These are phyloP conservation scores for Chlorella sorokiniana DNA, from an alignment of 139 green algal species.

Conservation along the genomic window DNA sequence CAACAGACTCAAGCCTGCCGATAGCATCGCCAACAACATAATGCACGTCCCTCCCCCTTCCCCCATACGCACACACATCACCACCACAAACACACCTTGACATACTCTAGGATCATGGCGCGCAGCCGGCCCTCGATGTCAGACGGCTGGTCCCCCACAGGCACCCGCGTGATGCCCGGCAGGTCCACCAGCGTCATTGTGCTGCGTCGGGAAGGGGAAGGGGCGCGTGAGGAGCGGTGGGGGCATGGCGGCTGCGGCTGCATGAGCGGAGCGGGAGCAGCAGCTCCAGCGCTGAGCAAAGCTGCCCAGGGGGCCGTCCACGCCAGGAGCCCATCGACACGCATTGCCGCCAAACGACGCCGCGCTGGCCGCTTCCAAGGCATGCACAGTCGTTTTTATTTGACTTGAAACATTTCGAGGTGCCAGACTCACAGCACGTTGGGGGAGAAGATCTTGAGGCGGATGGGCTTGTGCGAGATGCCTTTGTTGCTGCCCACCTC, in stretches of 20 bases:
- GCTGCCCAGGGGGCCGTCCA: too few relatives aligned
- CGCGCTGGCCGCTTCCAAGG: too few relatives aligned
- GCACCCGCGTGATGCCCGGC: conserved; percentile 94
- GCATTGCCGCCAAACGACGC: too few relatives aligned
- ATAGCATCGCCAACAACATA: too few relatives aligned
- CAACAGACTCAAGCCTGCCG: too few relatives aligned
- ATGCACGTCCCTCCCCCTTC: too few relatives aligned
- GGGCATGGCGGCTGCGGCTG: too few relatives aligned
- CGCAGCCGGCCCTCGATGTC: conserved; percentile 94
- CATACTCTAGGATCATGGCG: conserved; percentile 89
- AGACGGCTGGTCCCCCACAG: conserved; percentile 95
- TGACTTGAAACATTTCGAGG: too few relatives aligned
- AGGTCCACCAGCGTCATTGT: conserved; percentile 99
- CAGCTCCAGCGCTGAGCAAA: background rate
- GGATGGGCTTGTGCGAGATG: conserved; percentile 95
- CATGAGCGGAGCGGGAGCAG: background rate
- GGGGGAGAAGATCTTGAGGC: conserved; percentile 92
- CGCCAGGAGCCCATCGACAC: too few relatives aligned
- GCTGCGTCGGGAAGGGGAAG: conserved; percentile 50
- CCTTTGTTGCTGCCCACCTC: conserved; percentile 87
- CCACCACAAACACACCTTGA: conserved; percentile 47
- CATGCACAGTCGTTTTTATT: too few relatives aligned
- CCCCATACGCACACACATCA: background rate
- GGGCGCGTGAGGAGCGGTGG: too few relatives aligned
- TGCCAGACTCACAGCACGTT: conserved; percentile 82